Evolutionary conservation across 495 filamentous ascomycete species (phyloP).

Genomic region (Penicillium desertorum): DNA sequence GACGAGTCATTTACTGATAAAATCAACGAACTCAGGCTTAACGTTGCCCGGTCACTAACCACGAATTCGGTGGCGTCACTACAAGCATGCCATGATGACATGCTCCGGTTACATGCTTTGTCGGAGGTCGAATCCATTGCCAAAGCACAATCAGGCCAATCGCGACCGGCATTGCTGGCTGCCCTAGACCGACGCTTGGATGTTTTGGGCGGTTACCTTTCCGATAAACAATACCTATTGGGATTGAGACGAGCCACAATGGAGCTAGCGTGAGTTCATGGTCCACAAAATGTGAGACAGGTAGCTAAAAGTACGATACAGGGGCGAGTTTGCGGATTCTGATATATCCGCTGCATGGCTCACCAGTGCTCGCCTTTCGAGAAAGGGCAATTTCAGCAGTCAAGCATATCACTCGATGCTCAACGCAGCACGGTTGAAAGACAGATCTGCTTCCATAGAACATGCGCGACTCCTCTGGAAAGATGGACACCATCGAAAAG

Average conservation of each 20-base stretch:
- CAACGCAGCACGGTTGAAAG: constrained; percentile 80
- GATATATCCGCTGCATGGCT: constrained; percentile 86
- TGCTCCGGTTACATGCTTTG: constrained; percentile 83
- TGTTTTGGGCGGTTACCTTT: constrained; percentile 78
- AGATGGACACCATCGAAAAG: constrained; percentile 89
- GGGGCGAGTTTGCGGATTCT: constrained; percentile 52
- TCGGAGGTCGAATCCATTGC: constrained; percentile 83
- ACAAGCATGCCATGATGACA: constrained; percentile 72
- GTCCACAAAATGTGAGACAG: not conserved
- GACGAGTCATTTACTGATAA: constrained; percentile 54
- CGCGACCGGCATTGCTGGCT: constrained; percentile 47
- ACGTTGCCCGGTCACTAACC: constrained; percentile 70
- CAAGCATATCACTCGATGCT: constrained; percentile 92
- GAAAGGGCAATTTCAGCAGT: constrained; percentile 77
- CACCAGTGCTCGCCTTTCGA: constrained; percentile 76
- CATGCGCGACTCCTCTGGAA: constrained; percentile 93
- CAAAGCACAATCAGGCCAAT: constrained; percentile 39
- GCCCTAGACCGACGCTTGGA: constrained; percentile 74
- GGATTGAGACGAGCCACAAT: constrained; percentile 82
- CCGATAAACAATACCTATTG: constrained; percentile 94
- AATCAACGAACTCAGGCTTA: constrained; percentile 64
- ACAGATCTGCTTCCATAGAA: constrained; percentile 83
- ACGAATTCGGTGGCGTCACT: constrained; percentile 73
- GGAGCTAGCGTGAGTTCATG: constrained; percentile 55
- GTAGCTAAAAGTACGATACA: constrained; percentile 24